A percentile compares a stretch with the other conserved stretches of the same genome.
These are phyloP conservation scores for Hypoxylon sp. DNA, from an alignment of 2,329 filamentous ascomycete species.

Conservation along the genomic window DNA sequence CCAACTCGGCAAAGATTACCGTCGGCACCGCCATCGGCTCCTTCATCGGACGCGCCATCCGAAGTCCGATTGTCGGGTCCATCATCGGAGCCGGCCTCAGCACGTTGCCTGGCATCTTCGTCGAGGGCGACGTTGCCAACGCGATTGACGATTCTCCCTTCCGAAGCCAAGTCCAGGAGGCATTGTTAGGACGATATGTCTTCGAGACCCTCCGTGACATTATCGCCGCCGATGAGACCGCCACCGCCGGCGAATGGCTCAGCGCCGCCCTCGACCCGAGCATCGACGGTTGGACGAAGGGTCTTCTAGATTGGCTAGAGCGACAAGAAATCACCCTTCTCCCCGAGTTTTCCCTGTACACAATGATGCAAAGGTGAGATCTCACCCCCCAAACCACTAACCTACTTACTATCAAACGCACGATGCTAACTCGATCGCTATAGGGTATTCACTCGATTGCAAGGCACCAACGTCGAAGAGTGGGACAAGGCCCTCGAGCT, in stretches of 20 bases:
- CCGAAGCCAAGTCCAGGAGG: slow-evolving; percentile 18
- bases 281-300: slow-evolving; percentile 24
- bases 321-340: slow-evolving; percentile 17
- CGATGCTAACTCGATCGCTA: slow-evolving; percentile 1
- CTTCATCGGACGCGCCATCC: slow-evolving; percentile 23
- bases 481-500: slow-evolving; percentile 20
- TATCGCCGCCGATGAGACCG: slow-evolving; percentile 9
- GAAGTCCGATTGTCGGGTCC: slow-evolving; percentile 17
- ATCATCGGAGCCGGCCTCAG: slow-evolving; percentile 24
- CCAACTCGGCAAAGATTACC: slow-evolving; percentile 22
- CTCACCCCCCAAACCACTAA: not conserved
- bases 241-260: slow-evolving; percentile 18
- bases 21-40: slow-evolving; percentile 23
- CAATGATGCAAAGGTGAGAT: slow-evolving; percentile 27
- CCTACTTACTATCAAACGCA: not conserved
- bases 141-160: slow-evolving; percentile 11
- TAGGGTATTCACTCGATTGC: slow-evolving; percentile 18
- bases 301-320: slow-evolving; percentile 24
- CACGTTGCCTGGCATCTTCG: slow-evolving; percentile 10
- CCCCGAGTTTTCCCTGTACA: slow-evolving; percentile 17
- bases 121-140: slow-evolving; percentile 9
- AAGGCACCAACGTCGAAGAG: slow-evolving; percentile 18
- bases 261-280: slow-evolving; percentile 5
- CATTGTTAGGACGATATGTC: slow-evolving; percentile 14
- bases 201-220: slow-evolving; percentile 21